Percentiles rank a stretch among this genome's conserved stretches.
Evolutionary conservation across 2,329 filamentous ascomycete genomes (phyloP).

Genomic region (Rachicladosporium sp.): DNA sequence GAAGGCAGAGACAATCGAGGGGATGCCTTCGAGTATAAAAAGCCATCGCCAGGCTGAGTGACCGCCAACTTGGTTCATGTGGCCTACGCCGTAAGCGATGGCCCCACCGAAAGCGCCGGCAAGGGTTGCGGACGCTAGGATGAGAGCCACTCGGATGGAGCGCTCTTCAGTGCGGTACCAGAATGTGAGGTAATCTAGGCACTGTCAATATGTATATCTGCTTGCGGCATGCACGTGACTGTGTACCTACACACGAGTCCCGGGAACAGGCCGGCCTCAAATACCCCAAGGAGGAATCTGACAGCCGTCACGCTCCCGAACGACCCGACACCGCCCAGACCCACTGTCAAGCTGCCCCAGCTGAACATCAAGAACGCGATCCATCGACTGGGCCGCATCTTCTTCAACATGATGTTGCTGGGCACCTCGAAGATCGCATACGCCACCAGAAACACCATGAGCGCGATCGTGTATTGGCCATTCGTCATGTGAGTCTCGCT

Average conservation of each 20-base stretch:
- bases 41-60: conserved; percentile 54
- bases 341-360: conserved; percentile 20
- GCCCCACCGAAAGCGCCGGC: conserved; percentile 25
- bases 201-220: background rate
- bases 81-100: conserved; percentile 35
- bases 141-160: conserved; percentile 19
- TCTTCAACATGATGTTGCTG: conserved; percentile 31
- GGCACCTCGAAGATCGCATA: conserved; percentile 35
- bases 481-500: conserved; percentile 49
- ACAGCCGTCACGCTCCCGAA: conserved; percentile 31
- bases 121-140: conserved; percentile 21
- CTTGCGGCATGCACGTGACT: background rate
- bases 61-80: conserved; percentile 44
- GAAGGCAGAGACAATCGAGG: conserved; percentile 39
- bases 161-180: conserved; percentile 23
- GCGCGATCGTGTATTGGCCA: conserved; percentile 42
- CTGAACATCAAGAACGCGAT: conserved; percentile 20
- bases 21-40: conserved; percentile 48
- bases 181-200: conserved; percentile 13
- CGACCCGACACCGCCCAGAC: conserved; percentile 34
- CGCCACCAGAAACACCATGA: conserved; percentile 45
- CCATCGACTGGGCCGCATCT: conserved; percentile 29
- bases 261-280: conserved; percentile 48
- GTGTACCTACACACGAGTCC: conserved; percentile 23
- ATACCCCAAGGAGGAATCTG: conserved; percentile 31